Conservation (phyloP, 768 basidiomycete species). For the Gyrodon lividus region DNA sequence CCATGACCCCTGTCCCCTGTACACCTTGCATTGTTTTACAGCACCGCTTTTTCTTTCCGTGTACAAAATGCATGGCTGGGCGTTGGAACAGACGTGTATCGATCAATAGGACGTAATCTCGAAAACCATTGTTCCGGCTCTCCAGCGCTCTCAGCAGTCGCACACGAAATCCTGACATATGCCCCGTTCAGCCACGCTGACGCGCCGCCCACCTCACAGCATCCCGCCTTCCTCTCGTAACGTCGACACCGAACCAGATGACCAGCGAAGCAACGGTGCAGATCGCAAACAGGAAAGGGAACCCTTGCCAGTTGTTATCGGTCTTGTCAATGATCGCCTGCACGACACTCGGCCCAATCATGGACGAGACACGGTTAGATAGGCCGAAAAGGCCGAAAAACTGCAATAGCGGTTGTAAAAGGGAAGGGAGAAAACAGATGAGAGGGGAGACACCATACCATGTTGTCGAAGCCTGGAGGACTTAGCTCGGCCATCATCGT, state of each 20-base stretch:
- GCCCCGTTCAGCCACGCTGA: conserved; percentile 17
- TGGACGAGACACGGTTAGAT: conserved; percentile 81
- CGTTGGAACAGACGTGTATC: too few species aligned
- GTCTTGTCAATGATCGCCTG: conserved; percentile 76
- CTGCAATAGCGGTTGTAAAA: conserved; percentile 31
- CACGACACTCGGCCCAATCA: conserved; percentile 84
- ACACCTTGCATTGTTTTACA: too few species aligned
- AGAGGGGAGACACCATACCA: conserved; percentile 36
- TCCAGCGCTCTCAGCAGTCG: neutral
- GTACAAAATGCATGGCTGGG: neutral
- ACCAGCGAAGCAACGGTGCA: conserved; percentile 63
- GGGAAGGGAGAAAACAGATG: neutral
- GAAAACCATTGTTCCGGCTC: neutral
- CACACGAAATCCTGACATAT: too few species aligned
- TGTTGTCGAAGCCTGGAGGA: conserved; percentile 86
- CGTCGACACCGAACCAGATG: conserved; percentile 76
- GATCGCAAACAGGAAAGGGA: conserved; percentile 79
- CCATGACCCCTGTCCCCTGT: neutral
- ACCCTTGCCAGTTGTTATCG: conserved; percentile 79
- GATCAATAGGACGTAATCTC: too few species aligned
- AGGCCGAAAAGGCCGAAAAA: conserved; percentile 88
- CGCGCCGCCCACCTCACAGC: conserved; percentile 55
- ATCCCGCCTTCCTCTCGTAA: conserved; percentile 59
- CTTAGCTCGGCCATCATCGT: conserved; percentile 90
- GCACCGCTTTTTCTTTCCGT: neutral